These are phyloP conservation scores for Tolypocladium tropicale DNA, from an alignment of 2,329 filamentous ascomycete genomes.

Conservation along the genomic window DNA sequence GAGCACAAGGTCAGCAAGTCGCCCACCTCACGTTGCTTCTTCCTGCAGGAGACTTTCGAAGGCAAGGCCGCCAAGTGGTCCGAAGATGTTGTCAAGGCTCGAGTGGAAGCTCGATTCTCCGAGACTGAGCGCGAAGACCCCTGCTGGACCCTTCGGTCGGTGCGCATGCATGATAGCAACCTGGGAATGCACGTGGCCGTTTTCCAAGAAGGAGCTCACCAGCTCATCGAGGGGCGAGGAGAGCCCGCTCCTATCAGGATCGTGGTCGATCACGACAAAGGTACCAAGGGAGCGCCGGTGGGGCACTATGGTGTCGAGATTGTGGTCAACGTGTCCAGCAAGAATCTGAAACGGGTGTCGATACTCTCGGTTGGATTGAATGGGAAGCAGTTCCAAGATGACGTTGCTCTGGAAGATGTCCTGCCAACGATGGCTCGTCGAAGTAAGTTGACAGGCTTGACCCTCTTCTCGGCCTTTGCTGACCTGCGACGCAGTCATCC, in stretches of 20 bases:
- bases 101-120: constrained; percentile 74
- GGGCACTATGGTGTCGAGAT: constrained; percentile 64
- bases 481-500: constrained; percentile 46
- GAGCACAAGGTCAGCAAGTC: constrained; percentile 30
- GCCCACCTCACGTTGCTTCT: constrained; percentile 55
- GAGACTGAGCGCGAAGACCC: constrained; percentile 74
- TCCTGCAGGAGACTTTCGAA: constrained; percentile 67
- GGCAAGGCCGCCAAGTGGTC: constrained; percentile 65
- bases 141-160: constrained; percentile 69
- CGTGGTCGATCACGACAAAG: constrained; percentile 60
- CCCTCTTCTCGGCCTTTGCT: constrained; percentile 12
- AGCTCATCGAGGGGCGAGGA: constrained; percentile 52
- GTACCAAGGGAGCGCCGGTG: constrained; percentile 55
- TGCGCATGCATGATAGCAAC: constrained; percentile 50
- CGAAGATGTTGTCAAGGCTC: constrained; percentile 80
- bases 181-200: constrained; percentile 55
- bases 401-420: constrained; percentile 62
- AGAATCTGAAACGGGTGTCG: constrained; percentile 38
- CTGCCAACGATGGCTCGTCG: constrained; percentile 64
- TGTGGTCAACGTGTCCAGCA: constrained; percentile 49
- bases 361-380: constrained; percentile 52
- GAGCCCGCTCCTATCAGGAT: constrained; percentile 61
- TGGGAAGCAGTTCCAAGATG: constrained; percentile 63
- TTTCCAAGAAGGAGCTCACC: constrained; percentile 58
- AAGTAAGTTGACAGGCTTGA: constrained; percentile 36